Evolutionary conservation across 2,329 filamentous ascomycete genomes (phyloP), one percentile per base, ranked within the genome.

Genomic region (Coniella lustricola): DNA sequence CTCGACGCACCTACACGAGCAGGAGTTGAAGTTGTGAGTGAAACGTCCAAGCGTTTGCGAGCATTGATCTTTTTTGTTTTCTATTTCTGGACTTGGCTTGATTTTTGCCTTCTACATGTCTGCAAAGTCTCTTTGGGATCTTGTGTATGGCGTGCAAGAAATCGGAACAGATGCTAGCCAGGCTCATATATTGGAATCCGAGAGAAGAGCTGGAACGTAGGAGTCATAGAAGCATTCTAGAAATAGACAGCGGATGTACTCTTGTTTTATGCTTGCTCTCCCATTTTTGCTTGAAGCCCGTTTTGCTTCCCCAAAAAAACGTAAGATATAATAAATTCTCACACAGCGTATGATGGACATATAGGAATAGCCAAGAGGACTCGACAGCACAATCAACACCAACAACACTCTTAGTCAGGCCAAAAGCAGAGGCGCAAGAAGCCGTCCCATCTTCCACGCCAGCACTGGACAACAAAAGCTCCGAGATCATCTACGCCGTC

Each of bases 21-120:
- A 76, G 57, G 88, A 94, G 73, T 74, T 95, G 63, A 83, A 85
- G 74, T 71, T 95, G 82, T 95, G 79, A 90, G 86, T 89, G 54
- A 59, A 57, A 49, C 44, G 48, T 40, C 35, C 42, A 36, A 33
- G 47, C 48, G 43, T 7, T 20, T 9, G 3, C 49, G 51, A 54
- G 44, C 50, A 47, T 44, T 33, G 37, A 37, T 33, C 25, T 44
- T 45, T 52, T 37, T 40, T 29, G 22, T 16, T 22, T 37, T 31
- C 18, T 17, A 13, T 38, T 10, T 40, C n/a, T 16, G 32, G 18
- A 34, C 33, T 41, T 48, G 17, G 18, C 37, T 42, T 20, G 34
- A 40, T 21, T 17, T 7, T 42, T 13, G 21, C 22, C n/a, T 22
- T 43, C 18, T 9, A 41, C 34, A n/a, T n/a, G n/a, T n/a, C n/a